Evolutionary conservation across 345 rosid species (phyloP), one percentile per base, ranked within the genome.

Genomic region (Nasturtium officinale): DNA sequence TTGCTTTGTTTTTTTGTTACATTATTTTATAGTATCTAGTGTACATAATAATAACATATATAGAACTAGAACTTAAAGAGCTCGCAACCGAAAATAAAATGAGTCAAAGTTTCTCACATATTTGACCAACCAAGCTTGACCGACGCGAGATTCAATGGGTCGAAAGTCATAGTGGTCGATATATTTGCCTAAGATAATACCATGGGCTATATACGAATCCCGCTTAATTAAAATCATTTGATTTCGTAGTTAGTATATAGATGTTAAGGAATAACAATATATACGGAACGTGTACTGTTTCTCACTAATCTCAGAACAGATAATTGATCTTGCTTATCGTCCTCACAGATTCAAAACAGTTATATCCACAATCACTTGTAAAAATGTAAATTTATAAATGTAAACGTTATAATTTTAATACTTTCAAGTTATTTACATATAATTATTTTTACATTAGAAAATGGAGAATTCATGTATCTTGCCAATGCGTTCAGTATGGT

Each of bases 111-210:
- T 55, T 10, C 66, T 74, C 40, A 56, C 75, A 76, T 43, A 76
- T 69, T 69, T 76, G 79, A 76, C 79, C 59, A 61, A 43, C 52
- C 33, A 69, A 6, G 42, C 79, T 75, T 68, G 79, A 50, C 64
- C 33, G 33, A 21, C 42, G 26, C 51, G 3, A 35, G 16, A 65
- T 35, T 58, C 52, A 42, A 74, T 17, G 23, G 32, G 59, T 61
- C 76, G 54, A 56, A 62, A 56, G 55, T 47, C 55, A 72, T 42
- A 50, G 57, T 28, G 74, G 37, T 35, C 59, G 57, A 59, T n/a
- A 7, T 28, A 15, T 52, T 42, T 45, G 29, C 35, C 1, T 43
- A 18, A 13, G 18, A 18, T 7, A 42, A 9, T 2, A 18, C 63
- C 15, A 7, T 13, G 40, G 29, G 15, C 9, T 26, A 26, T 35